Evolutionary conservation across 2,329 filamentous ascomycete genomes (phyloP).

Genomic region (Akanthomyces muscarius): DNA sequence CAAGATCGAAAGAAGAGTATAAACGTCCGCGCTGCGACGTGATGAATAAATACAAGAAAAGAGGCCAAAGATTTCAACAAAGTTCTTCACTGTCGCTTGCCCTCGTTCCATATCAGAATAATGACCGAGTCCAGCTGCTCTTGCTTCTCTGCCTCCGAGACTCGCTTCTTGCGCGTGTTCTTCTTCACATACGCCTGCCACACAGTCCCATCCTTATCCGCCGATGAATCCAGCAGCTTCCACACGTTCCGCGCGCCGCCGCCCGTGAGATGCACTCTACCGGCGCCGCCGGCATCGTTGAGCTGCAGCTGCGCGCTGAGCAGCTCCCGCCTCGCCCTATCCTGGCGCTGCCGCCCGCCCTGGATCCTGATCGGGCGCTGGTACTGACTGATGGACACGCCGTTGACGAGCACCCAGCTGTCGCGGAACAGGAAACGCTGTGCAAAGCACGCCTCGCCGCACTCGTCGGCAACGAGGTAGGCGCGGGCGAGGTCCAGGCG

Average conservation of each 20-base stretch:
- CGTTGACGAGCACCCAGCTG: constrained; percentile 46
- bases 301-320: not conserved
- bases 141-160: constrained; percentile 17
- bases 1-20: not conserved
- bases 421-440: constrained; percentile 44
- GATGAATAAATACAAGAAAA: constrained; percentile 1
- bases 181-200: constrained; percentile 46
- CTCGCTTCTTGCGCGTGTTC: constrained; percentile 16
- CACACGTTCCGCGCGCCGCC: constrained; percentile 32
- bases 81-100: not conserved
- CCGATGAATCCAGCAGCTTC: constrained; percentile 37
- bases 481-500: constrained; percentile 38
- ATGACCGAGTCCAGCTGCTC: constrained; percentile 37
- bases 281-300: constrained; percentile 30
- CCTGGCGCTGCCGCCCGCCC: constrained; percentile 5
- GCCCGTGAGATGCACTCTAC: constrained; percentile 2
- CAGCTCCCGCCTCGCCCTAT: not conserved
- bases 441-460: constrained; percentile 45
- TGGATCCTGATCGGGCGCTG: constrained; percentile 31
- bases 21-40: not conserved
- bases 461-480: constrained; percentile 39
- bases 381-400: constrained; percentile 42
- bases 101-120: constrained; percentile 38
- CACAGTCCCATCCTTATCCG: constrained; percentile 34
- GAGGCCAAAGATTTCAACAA: not conserved